Conservation (phyloP, 192 early-diverging fungal species). For the Phlyctochytrium planicorne region DNA sequence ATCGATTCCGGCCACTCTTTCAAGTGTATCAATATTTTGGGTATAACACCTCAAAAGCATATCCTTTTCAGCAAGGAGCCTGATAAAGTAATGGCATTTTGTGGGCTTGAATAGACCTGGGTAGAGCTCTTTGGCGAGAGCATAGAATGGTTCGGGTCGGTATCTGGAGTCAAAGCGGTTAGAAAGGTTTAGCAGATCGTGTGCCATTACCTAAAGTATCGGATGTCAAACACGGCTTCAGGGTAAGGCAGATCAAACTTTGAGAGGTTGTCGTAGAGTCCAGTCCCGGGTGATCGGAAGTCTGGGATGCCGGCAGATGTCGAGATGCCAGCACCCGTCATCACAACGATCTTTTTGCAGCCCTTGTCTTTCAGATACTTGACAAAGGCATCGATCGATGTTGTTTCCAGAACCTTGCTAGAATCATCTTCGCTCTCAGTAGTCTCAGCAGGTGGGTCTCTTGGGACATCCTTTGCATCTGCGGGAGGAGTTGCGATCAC, state of each 20-base stretch:
- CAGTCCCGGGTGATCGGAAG: constrained; percentile 88
- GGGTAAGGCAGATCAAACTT: constrained; percentile 90
- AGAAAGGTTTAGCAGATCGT: background rate
- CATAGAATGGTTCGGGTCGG: constrained; percentile 88
- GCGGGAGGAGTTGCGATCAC: too few species aligned
- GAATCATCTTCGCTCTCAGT: too few species aligned
- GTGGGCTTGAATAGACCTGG: constrained; percentile 78
- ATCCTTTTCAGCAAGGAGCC: constrained; percentile 69
- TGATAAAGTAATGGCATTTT: constrained; percentile 85
- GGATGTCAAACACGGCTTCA: constrained; percentile 92
- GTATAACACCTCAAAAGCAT: constrained; percentile 86
- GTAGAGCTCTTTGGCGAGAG: constrained; percentile 88
- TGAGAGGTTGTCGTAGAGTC: constrained; percentile 79
- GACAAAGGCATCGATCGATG: constrained; percentile 39
- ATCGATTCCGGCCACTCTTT: constrained; percentile 76
- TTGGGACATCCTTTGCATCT: too few species aligned
- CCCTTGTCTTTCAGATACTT: constrained; percentile 34
- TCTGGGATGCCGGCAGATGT: constrained; percentile 79
- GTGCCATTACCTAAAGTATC: constrained; percentile 66
- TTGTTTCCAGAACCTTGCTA: too few species aligned
- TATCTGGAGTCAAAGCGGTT: constrained; percentile 20
- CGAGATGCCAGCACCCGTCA: constrained; percentile 86
- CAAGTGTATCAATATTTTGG: constrained; percentile 97
- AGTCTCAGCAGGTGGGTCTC: too few species aligned
- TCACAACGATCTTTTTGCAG: constrained; percentile 66